phyloP scores from a whole-genome alignment of 139 green algal species.

The Volvox africanus region DNA sequence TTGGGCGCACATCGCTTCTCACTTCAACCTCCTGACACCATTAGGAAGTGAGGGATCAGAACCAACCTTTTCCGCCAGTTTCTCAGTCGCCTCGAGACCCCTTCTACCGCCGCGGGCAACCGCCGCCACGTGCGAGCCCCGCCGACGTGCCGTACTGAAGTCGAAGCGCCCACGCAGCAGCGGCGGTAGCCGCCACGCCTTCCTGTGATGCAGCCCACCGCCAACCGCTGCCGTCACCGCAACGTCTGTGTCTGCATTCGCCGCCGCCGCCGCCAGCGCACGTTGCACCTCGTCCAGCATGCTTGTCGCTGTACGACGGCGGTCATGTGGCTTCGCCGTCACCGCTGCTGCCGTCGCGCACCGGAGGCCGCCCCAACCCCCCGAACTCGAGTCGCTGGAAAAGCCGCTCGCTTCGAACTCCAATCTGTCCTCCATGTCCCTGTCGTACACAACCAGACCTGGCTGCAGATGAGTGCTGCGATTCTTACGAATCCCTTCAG shows the following conservation, averaged over 20 bases:
- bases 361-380: neutral
- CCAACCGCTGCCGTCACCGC: neutral
- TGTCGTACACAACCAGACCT: too few species aligned
- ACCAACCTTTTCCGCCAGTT: too few species aligned
- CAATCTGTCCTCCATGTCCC: too few species aligned
- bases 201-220: neutral
- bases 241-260: neutral
- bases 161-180: conserved; percentile 12
- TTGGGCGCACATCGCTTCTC: too few species aligned
- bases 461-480: too few species aligned
- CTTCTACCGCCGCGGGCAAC: neutral
- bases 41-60: too few species aligned
- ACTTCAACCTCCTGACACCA: too few species aligned
- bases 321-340: neutral
- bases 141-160: neutral
- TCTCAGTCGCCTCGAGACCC: too few species aligned
- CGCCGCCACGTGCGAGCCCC: neutral
- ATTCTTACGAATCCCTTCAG: too few species aligned
- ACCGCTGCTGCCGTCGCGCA: neutral
- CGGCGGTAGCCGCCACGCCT: neutral
- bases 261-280: neutral
- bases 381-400: too few species aligned
- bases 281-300: conserved; percentile 2
- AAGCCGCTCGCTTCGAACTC: too few species aligned
- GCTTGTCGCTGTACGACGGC: neutral